A percentile compares a stretch with the other conserved stretches of the same genome.
Evolutionary conservation across 352 stramenopile species (phyloP).

Genomic region (Pelagophyceae sp.): DNA sequence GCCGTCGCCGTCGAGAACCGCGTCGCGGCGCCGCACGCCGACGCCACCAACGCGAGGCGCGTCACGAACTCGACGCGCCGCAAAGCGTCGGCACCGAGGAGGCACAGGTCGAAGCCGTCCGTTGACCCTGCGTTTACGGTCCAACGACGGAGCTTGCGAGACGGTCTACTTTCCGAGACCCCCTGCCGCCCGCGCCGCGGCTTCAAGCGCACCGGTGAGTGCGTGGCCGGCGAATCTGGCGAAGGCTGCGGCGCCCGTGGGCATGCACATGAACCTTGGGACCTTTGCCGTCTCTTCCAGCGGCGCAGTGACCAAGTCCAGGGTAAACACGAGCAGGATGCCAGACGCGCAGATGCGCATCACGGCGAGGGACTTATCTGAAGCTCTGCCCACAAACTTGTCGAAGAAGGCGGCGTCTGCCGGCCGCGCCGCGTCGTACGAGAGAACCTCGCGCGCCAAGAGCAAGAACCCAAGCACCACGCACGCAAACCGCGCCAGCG

Average conservation of each 20-base stretch:
- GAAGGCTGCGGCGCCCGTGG: not conserved
- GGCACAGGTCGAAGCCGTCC: constrained; percentile 8
- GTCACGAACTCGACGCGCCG: not conserved
- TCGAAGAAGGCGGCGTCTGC: constrained; percentile 4
- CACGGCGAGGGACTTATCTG: not conserved
- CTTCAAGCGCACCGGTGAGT: not conserved
- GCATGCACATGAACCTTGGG: not conserved
- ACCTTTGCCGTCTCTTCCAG: not conserved
- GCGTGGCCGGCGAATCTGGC: not conserved
- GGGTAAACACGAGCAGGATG: not conserved
- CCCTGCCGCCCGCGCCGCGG: too few species aligned
- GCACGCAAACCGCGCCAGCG: not conserved
- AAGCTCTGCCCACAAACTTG: not conserved
- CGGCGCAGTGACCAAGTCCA: not conserved
- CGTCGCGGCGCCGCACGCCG: not conserved
- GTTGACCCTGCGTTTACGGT: too few species aligned
- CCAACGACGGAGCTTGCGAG: too few species aligned
- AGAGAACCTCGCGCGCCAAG: not conserved
- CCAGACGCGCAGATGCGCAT: not conserved
- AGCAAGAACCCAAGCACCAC: not conserved
- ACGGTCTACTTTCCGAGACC: too few species aligned
- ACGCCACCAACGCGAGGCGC: not conserved
- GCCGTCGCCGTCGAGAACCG: not conserved
- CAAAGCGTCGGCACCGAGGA: not conserved
- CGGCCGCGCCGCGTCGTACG: not conserved